phyloP scores from a whole-genome alignment of 805 yeast genomes.

The Lachancea nothofagi region DNA sequence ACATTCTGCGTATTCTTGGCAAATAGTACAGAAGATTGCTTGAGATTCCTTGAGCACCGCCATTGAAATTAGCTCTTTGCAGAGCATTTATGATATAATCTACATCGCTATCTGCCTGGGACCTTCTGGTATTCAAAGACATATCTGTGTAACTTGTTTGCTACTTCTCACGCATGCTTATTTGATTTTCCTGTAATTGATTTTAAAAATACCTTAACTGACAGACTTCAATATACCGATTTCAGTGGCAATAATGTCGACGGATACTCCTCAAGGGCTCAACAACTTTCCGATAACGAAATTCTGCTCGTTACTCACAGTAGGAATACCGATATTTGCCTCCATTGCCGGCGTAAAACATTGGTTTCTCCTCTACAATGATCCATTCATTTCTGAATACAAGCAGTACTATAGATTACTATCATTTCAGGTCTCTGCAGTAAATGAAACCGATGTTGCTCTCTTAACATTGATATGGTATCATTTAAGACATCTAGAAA shows the following conservation, averaged over 20 bases:
- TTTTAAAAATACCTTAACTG: not conserved
- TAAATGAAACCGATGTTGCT: conserved; percentile 55
- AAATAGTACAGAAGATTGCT: conserved; percentile 27
- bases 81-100: conserved; percentile 6
- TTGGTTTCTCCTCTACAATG: conserved; percentile 24
- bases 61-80: not conserved
- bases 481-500: conserved; percentile 50
- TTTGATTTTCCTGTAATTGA: not conserved
- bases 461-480: conserved; percentile 42
- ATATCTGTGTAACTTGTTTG: not conserved
- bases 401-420: conserved; percentile 52
- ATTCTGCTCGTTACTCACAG: conserved; percentile 23
- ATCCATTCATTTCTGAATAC: conserved; percentile 51
- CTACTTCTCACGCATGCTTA: not conserved
- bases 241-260: conserved; percentile 14
- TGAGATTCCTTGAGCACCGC: conserved; percentile 9
- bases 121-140: not conserved
- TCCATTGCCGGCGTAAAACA: conserved; percentile 27
- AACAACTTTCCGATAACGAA: conserved; percentile 27
- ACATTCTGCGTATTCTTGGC: conserved; percentile 18
- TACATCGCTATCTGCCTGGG: conserved; percentile 3
- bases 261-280: conserved; percentile 22
- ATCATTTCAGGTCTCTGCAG: conserved; percentile 46
- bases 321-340: conserved; percentile 24
- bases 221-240: not conserved